Conservation (phyloP, 1,139 yeast species). For the Blastobotrys arbuscula region DNA sequence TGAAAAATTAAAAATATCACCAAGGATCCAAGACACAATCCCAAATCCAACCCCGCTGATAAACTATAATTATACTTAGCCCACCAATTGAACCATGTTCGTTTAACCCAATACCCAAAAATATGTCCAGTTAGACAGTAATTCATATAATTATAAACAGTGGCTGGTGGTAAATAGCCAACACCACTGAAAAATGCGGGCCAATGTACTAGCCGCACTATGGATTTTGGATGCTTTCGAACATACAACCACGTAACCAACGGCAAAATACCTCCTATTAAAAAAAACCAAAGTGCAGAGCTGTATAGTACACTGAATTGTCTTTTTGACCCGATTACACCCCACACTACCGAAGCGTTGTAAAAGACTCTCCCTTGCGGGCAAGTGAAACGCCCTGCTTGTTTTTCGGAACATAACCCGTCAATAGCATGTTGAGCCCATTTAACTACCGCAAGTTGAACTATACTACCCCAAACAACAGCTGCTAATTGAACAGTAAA, state of each 20-base stretch:
- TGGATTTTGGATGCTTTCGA: conserved; percentile 45
- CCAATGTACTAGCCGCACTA: conserved; percentile 41
- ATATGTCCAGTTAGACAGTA: conserved; percentile 45
- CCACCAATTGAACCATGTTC: conserved; percentile 57
- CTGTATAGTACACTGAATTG: conserved; percentile 41
- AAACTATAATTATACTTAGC: conserved; percentile 55
- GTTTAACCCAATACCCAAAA: conserved; percentile 49
- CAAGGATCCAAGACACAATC: conserved; percentile 48
- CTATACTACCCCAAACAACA: conserved; percentile 34
- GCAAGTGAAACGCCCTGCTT: conserved; percentile 44
- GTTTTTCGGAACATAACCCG: conserved; percentile 45
- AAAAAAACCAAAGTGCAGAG: conserved; percentile 41
- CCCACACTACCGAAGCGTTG: conserved; percentile 60
- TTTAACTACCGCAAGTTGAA: conserved; percentile 40
- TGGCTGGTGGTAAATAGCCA: conserved; percentile 50
- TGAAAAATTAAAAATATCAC: conserved; percentile 44
- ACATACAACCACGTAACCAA: conserved; percentile 42
- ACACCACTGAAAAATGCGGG: conserved; percentile 50
- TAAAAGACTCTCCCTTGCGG: conserved; percentile 46
- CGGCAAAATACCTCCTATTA: conserved; percentile 44
- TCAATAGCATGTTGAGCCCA: conserved; percentile 44
- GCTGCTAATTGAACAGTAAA: conserved; percentile 48
- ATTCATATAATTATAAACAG: conserved; percentile 46
- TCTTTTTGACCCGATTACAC: conserved; percentile 54
- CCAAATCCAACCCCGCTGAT: conserved; percentile 54